Percentiles rank a stretch among this genome's conserved stretches.
Evolutionary conservation across 208 protist species (phyloP).

Genomic region (Trypanosoma caninum): DNA sequence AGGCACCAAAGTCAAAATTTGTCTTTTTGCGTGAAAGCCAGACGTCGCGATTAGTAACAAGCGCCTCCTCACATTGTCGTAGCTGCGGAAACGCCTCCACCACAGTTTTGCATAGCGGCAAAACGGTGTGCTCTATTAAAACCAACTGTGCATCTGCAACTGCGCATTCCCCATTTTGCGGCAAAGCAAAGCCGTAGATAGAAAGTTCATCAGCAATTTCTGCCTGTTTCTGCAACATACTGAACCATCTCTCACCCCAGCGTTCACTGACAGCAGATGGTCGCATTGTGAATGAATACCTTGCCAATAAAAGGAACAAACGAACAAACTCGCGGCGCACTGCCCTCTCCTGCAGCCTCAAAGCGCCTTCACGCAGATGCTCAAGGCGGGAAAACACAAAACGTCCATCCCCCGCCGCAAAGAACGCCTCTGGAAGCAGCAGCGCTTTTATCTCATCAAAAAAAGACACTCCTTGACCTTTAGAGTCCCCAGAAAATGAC

Average conservation of each 20-base stretch:
- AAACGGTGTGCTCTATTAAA: constrained; percentile 5
- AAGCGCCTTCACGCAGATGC: background rate
- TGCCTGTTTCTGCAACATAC: background rate
- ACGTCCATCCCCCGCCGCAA: background rate
- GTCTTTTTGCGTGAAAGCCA: background rate
- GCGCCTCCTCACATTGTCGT: background rate
- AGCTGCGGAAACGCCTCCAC: constrained; percentile 4
- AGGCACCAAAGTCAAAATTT: background rate
- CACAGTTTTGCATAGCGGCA: constrained; percentile 1
- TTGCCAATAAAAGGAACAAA: constrained; percentile 4
- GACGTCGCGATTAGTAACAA: background rate
- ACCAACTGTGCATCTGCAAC: constrained; percentile 7
- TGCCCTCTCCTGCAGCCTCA: background rate
- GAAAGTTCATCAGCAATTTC: background rate
- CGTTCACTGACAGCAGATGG: background rate
- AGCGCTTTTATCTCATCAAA: background rate
- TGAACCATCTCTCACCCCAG: background rate
- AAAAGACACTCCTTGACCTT: no score
- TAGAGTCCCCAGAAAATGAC: background rate
- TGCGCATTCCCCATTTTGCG: background rate
- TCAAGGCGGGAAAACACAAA: background rate
- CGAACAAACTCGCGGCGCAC: constrained; percentile 8
- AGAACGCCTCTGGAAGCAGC: background rate
- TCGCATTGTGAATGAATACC: constrained; percentile 18
- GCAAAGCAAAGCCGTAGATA: constrained; percentile 1